These are phyloP conservation scores for Corchorus capsularis DNA, from an alignment of 345 rosid species.

Conservation along the genomic window DNA sequence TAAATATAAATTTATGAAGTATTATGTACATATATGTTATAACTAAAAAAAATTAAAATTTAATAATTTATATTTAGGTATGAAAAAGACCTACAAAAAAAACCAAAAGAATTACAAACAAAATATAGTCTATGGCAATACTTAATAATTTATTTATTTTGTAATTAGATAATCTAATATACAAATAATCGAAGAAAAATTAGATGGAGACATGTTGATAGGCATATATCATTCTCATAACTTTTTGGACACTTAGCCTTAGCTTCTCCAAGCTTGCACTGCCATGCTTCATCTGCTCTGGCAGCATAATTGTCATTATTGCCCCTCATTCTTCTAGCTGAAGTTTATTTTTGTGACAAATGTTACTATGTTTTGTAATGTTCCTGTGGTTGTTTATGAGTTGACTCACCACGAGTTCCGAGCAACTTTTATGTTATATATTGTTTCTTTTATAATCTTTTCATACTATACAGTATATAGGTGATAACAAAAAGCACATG, in stretches of 20 bases:
- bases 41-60: no score
- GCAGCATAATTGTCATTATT: background rate
- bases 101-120: no score
- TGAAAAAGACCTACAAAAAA: no score
- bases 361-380: background rate
- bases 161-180: no score
- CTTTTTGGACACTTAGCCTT: background rate
- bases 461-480: background rate
- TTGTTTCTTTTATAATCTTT: background rate
- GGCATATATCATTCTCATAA: background rate
- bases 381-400: background rate
- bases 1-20: no score
- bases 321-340: background rate
- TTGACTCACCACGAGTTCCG: background rate
- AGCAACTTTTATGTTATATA: background rate
- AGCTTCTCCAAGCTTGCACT: background rate
- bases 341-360: conserved; percentile 15
- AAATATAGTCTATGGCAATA: no score
- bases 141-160: no score
- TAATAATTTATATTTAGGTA: no score
- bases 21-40: no score
- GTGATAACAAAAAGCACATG: background rate
- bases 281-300: background rate
- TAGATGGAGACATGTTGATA: no score
- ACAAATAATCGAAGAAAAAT: no score